Conservation (phyloP, 352 stramenopile genomes). For the Thraustochytrium striatum region DNA sequence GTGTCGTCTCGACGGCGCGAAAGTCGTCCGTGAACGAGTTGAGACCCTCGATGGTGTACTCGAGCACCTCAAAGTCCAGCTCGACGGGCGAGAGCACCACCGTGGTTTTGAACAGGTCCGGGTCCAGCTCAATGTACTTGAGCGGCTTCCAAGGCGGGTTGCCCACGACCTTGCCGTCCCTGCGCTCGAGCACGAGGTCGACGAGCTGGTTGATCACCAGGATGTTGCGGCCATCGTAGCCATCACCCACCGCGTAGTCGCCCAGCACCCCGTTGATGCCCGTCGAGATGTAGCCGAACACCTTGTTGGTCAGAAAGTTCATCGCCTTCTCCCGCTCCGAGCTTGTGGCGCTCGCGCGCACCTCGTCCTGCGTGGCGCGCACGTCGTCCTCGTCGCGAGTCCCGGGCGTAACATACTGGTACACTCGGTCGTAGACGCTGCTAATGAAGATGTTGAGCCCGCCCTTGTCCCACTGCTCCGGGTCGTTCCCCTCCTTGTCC, state of each 20-base stretch:
- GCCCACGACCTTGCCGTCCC: not conserved
- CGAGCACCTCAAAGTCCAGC: not conserved
- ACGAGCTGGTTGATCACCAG: slow-evolving; percentile 5
- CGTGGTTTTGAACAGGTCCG: not conserved
- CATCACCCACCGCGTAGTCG: not conserved
- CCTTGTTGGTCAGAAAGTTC: slow-evolving; percentile 5
- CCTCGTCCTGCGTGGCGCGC: not conserved
- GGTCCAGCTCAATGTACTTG: slow-evolving; percentile 8
- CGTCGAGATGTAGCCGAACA: slow-evolving; percentile 3
- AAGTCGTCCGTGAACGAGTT: not conserved
- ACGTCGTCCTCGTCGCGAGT: not conserved
- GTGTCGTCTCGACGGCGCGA: not conserved
- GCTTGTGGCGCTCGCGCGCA: not conserved
- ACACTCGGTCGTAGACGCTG: not conserved
- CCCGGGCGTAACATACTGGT: not conserved
- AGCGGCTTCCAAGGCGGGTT: not conserved
- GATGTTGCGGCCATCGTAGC: not conserved
- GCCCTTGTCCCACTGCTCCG: not conserved
- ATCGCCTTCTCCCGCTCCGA: not conserved
- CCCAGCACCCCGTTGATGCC: slow-evolving; percentile 20
- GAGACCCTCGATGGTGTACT: not conserved
- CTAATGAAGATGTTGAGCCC: not conserved
- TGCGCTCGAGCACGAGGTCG: not conserved
- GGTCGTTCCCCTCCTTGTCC: too few relatives aligned
- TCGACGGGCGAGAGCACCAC: not conserved